Evolutionary conservation across 768 basidiomycete genomes (phyloP).

Genomic region (Suillus alpinus): DNA sequence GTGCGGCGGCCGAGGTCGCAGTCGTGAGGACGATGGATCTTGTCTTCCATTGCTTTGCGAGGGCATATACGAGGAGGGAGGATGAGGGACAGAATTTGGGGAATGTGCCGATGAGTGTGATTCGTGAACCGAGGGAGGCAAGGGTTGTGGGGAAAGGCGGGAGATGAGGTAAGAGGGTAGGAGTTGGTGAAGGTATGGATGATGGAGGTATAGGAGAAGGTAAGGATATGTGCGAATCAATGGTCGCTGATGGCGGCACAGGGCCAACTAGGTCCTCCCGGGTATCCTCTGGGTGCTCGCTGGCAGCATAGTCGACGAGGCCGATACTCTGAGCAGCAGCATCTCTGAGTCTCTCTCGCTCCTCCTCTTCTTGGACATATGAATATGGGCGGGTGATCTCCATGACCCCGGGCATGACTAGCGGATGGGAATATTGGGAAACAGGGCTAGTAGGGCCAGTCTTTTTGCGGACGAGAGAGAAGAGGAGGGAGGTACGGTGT

Average conservation of each 20-base stretch:
- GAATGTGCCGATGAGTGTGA: conserved; percentile 50
- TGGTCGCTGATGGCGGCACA: conserved; percentile 17
- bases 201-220: conserved; percentile 9
- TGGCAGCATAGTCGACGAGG: conserved; percentile 25
- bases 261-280: conserved; percentile 40
- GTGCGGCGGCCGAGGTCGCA: conserved; percentile 20
- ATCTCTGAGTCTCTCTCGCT: conserved; percentile 71
- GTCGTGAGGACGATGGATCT: conserved; percentile 61
- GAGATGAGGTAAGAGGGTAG: conserved; percentile 15
- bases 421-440: conserved; percentile 30
- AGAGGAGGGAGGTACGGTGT: conserved; percentile 46
- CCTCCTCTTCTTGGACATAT: conserved; percentile 62
- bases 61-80: conserved; percentile 68
- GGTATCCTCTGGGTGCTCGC: neutral
- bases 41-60: conserved; percentile 70
- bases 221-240: conserved; percentile 20
- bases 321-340: conserved; percentile 78
- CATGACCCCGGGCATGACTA: conserved; percentile 66
- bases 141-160: conserved; percentile 66
- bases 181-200: conserved; percentile 28
- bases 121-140: conserved; percentile 48
- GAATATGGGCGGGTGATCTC: conserved; percentile 55
- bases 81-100: conserved; percentile 69
- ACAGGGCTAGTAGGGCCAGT: conserved; percentile 26
- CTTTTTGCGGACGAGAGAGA: conserved; percentile 38